phyloP scores from a whole-genome alignment of 805 yeast species.

The Blastobotrys chiropterorum region DNA sequence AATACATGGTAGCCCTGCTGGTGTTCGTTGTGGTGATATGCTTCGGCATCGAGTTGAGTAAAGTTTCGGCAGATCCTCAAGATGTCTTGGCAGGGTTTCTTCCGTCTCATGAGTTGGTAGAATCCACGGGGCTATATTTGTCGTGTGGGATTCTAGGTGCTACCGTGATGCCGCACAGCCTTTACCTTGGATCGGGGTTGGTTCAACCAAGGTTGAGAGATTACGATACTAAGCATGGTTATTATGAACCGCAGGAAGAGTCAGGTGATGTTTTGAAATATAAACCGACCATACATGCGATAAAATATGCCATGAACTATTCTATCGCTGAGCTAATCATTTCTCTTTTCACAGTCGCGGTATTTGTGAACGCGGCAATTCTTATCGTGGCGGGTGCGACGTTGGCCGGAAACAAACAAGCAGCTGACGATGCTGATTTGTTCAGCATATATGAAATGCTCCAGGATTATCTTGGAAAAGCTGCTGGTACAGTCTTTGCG shows the following conservation, averaged over 20 bases:
- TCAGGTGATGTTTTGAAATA: constrained; percentile 29
- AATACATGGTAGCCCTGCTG: constrained; percentile 60
- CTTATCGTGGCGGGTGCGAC: constrained; percentile 90
- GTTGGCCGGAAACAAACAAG: constrained; percentile 51
- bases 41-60: constrained; percentile 60
- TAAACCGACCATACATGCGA: constrained; percentile 75
- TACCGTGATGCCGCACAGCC: constrained; percentile 90
- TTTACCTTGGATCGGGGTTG: constrained; percentile 78
- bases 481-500: constrained; percentile 87
- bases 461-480: constrained; percentile 62
- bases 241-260: constrained; percentile 29
- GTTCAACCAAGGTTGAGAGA: constrained; percentile 81
- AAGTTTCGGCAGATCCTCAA: constrained; percentile 39
- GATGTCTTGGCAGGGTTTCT: constrained; percentile 60
- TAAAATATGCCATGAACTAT: constrained; percentile 69
- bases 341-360: constrained; percentile 78
- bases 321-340: constrained; percentile 78
- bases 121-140: constrained; percentile 62
- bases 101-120: constrained; percentile 55
- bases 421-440: constrained; percentile 72
- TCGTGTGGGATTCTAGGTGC: constrained; percentile 87
- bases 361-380: constrained; percentile 89
- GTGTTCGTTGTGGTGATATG: constrained; percentile 73
- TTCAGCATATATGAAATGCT: constrained; percentile 73
- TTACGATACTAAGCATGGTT: constrained; percentile 56